These are phyloP conservation scores for Fusarium aywerte DNA, from an alignment of 2,329 filamentous ascomycete species.

Conservation along the genomic window DNA sequence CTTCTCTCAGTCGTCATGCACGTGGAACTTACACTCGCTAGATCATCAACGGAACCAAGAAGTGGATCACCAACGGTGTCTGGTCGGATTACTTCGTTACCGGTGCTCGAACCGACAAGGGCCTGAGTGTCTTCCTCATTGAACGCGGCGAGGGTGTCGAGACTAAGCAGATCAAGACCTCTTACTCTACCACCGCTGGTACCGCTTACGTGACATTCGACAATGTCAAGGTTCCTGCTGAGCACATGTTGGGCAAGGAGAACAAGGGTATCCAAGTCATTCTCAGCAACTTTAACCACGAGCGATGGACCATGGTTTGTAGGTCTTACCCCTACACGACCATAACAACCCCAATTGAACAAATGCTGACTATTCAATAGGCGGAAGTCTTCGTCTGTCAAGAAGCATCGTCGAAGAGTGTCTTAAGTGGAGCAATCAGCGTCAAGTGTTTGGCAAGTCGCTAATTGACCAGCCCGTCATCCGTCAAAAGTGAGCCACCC, in stretches of 20 bases:
- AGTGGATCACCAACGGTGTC: constrained; percentile 87
- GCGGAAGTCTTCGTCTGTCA: constrained; percentile 70
- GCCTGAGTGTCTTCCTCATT: constrained; percentile 80
- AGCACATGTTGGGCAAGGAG: constrained; percentile 82
- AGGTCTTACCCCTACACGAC: constrained; percentile 44
- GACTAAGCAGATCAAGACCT: constrained; percentile 82
- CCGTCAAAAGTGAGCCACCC: constrained; percentile 71
- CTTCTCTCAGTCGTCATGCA: background rate
- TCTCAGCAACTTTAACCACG: constrained; percentile 89
- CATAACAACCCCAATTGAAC: background rate
- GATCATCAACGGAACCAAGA: constrained; percentile 79
- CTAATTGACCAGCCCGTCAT: constrained; percentile 87
- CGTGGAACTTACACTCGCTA: constrained; percentile 27
- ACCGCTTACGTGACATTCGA: constrained; percentile 86
- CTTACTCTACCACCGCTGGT: constrained; percentile 81
- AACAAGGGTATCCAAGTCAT: constrained; percentile 89
- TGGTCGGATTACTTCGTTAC: constrained; percentile 87
- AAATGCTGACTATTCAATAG: constrained; percentile 42
- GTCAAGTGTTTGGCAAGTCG: constrained; percentile 83
- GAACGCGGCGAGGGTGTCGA: constrained; percentile 78
- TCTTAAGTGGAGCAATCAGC: constrained; percentile 89
- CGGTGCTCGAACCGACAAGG: constrained; percentile 81
- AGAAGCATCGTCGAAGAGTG: constrained; percentile 82
- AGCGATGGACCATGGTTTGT: constrained; percentile 81
- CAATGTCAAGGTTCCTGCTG: constrained; percentile 84